Base-by-base conservation (phyloP, 805 yeast genomes). In the Ogataea nonfermentans region DNA sequence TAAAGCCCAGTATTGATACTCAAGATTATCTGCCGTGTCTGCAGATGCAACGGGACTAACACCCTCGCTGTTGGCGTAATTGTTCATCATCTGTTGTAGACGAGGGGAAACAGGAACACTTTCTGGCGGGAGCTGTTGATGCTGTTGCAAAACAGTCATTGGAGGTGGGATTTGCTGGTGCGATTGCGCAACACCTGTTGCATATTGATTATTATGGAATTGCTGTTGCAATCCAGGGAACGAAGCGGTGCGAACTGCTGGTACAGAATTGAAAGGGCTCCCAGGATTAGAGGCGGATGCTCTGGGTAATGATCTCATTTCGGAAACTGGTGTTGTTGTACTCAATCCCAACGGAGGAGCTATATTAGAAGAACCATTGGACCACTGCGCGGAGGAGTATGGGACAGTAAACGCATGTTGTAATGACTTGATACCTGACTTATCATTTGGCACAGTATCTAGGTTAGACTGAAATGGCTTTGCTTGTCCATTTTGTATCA, bases 1-100 rank as follows among this genome's bases (percentile, higher is more conserved):
- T 24, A 81, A 57, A 8, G 79, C 73, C 65, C 72, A 69, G 33
- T 70, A 71, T 9, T 79, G 75, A 49, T 65, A 64, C 32, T 74
- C 77, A 35, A 70, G 63, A 38, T 64, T 63, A 1, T 63, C 59
- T 1, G 39, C 35, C n/a, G 17, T 17, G 17, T 31, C 45, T 6
- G 5, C 8, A 19, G 22, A 19, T 19, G 22, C 22, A 19, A 8
- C 22, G 8, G 22, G 22, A 19, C 22, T 19, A 8, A 8, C 22
- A 19, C 16, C 25, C 13, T 34, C 42, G 6, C 32, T 29, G 14
- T 25, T 26, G 13, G 24, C 12, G 25, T 39, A 39, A 12, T 29
- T 26, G 4, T 33, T 37, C 41, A 36, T 41, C n/a, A 41, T 24
- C 13, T 37, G 35, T 13, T 27, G 46, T 23, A 41, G 28, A 13